Conservation (phyloP, 2,329 filamentous ascomycete species). For the Neoscytalidium dimidiatum region DNA sequence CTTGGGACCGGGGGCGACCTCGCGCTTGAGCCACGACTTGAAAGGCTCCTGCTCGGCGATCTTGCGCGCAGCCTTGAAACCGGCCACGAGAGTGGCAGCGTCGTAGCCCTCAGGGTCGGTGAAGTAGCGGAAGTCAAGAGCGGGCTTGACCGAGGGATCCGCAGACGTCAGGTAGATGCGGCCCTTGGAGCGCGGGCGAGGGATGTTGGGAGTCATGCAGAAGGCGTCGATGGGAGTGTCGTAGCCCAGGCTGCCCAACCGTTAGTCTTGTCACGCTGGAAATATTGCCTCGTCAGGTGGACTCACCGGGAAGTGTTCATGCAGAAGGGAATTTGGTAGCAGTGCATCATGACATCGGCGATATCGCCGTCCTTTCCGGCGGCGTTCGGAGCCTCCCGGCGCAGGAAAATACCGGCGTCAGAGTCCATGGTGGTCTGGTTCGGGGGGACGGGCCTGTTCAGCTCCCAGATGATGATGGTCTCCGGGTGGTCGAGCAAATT, state of each 20-base stretch:
- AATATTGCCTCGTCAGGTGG: too few relatives aligned
- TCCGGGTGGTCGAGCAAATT: constrained; percentile 68
- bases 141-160: constrained; percentile 76
- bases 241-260: constrained; percentile 63
- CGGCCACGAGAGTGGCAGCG: constrained; percentile 76
- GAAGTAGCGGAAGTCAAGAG: constrained; percentile 87
- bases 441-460: constrained; percentile 73
- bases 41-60: constrained; percentile 76
- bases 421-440: constrained; percentile 91
- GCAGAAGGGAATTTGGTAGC: constrained; percentile 92
- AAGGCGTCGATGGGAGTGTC: constrained; percentile 73
- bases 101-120: constrained; percentile 85
- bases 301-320: constrained; percentile 72
- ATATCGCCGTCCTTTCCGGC: constrained; percentile 70
- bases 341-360: constrained; percentile 93
- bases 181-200: constrained; percentile 76
- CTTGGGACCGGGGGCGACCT: constrained; percentile 75
- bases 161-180: constrained; percentile 75
- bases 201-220: constrained; percentile 93
- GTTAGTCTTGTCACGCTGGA: not conserved
- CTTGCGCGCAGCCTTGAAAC: constrained; percentile 74
- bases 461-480: constrained; percentile 72
- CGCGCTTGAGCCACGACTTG: constrained; percentile 78
- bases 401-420: constrained; percentile 85
- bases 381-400: constrained; percentile 72